Conservation (phyloP, 352 stramenopile species). For the Salisapilia sapeloensis region DNA sequence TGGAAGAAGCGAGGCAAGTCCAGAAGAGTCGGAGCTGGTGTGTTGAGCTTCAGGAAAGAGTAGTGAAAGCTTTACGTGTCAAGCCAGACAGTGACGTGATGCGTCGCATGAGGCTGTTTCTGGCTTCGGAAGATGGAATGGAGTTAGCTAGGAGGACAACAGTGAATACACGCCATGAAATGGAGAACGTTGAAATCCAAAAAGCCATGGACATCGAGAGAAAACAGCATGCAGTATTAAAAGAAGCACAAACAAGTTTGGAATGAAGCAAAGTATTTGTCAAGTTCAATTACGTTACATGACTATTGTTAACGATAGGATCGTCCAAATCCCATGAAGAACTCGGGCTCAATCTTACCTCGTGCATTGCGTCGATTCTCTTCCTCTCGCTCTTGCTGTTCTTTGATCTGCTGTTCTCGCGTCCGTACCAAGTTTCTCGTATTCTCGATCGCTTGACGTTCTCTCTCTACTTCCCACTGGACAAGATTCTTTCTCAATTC, state of each 20-base stretch:
- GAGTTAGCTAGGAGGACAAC: conserved; percentile 11
- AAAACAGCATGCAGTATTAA: conserved; percentile 3
- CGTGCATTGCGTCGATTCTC: conserved; percentile 22
- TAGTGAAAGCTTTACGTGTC: conserved; percentile 19
- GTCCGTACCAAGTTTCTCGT: conserved; percentile 34
- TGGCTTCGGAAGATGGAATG: conserved; percentile 1
- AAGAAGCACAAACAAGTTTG: too few species aligned
- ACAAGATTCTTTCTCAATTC: conserved; percentile 27
- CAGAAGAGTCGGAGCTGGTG: conserved; percentile 35
- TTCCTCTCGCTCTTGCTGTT: conserved; percentile 36
- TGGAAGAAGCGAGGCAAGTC: conserved; percentile 20
- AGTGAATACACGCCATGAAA: conserved; percentile 25
- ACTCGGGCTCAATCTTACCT: conserved; percentile 47
- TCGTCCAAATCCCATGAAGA: conserved; percentile 55
- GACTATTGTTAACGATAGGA: conserved; percentile 41
- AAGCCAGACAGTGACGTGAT: conserved; percentile 18
- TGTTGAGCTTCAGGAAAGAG: conserved; percentile 25
- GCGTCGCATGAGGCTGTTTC: conserved; percentile 16
- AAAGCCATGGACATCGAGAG: conserved; percentile 10
- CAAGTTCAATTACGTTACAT: conserved; percentile 1
- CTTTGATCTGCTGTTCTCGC: conserved; percentile 22
- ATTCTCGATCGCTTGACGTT: conserved; percentile 25
- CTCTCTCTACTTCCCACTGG: conserved; percentile 23
- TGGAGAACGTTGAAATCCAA: conserved; percentile 46
- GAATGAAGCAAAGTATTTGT: too few species aligned